Percentiles rank a stretch among this genome's conserved stretches.
Evolutionary conservation across 106 monocot genomes (phyloP).

Genomic region (Posidonia australis): DNA sequence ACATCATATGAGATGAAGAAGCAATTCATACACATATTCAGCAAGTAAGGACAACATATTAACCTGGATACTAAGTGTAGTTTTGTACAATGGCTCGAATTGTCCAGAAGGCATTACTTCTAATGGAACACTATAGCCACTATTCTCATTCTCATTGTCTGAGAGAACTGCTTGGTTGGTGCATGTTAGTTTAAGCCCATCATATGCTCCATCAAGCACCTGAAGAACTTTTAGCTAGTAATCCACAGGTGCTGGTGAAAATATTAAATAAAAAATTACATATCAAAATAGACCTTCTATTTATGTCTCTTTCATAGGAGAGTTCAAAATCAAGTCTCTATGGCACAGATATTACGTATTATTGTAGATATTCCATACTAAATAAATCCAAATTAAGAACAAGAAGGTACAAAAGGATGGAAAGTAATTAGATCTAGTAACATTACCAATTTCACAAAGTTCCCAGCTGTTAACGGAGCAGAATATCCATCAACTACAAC

Average conservation of each 20-base stretch:
- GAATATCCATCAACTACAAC: conserved; percentile 88
- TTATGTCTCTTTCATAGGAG: no score
- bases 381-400: no score
- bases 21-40: no score
- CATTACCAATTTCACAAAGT: conserved; percentile 96
- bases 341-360: no score
- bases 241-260: no score
- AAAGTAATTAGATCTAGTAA: conserved; percentile 10
- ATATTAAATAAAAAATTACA: no score
- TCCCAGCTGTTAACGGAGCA: conserved; percentile 87
- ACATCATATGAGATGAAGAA: not conserved
- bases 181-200: conserved; percentile 67
- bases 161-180: conserved; percentile 69
- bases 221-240: conserved; percentile 10
- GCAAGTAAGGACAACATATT: conserved; percentile 2
- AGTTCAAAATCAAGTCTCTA: no score
- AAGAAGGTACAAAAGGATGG: no score
- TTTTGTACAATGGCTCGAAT: conserved; percentile 91
- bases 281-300: no score
- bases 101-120: conserved; percentile 81
- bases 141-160: conserved; percentile 54
- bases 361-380: no score
- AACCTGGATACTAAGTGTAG: conserved; percentile 79
- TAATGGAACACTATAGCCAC: conserved; percentile 60
- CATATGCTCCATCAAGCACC: conserved; percentile 81